These are phyloP conservation scores for Blepharisma stoltei DNA, from an alignment of 73 alveolate genomes.

Conservation along the genomic window DNA sequence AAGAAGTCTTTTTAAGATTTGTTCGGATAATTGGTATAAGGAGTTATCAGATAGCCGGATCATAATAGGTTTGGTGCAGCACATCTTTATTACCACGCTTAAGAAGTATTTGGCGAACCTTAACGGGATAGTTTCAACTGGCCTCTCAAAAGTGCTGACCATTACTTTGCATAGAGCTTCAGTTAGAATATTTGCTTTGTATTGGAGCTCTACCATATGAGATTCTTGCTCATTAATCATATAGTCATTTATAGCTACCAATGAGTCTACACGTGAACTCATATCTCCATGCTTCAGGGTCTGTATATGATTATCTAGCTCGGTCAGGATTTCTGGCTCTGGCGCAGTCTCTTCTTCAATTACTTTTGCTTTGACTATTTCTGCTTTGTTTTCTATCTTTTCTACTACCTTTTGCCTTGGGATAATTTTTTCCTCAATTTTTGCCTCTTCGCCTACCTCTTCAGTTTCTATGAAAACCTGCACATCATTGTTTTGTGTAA, in stretches of 20 bases:
- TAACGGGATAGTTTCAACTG: slow-evolving; percentile 46
- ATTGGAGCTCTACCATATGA: background rate
- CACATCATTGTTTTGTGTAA: background rate
- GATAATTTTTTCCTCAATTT: background rate
- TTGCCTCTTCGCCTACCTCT: background rate
- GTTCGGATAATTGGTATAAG: slow-evolving; percentile 47
- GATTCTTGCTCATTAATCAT: slow-evolving; percentile 29
- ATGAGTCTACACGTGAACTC: slow-evolving; percentile 52
- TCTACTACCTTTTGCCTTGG: background rate
- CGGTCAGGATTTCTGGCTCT: slow-evolving; percentile 12
- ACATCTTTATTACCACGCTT: slow-evolving; percentile 46
- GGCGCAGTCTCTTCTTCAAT: background rate
- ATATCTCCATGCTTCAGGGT: slow-evolving; percentile 55
- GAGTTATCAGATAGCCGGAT: slow-evolving; percentile 32
- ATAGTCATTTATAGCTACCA: slow-evolving; percentile 55
- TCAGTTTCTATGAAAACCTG: background rate
- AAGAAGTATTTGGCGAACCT: slow-evolving; percentile 67
- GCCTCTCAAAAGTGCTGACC: slow-evolving; percentile 11
- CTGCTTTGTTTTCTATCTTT: background rate
- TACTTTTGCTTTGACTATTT: background rate
- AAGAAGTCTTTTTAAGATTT: slow-evolving; percentile 49
- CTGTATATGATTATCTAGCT: slow-evolving; percentile 42
- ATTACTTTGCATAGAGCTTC: background rate
- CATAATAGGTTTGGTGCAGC: slow-evolving; percentile 49
- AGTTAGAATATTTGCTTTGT: background rate